phyloP scores from a whole-genome alignment of 805 yeast species.

The Wickerhamomyces tratensis region DNA sequence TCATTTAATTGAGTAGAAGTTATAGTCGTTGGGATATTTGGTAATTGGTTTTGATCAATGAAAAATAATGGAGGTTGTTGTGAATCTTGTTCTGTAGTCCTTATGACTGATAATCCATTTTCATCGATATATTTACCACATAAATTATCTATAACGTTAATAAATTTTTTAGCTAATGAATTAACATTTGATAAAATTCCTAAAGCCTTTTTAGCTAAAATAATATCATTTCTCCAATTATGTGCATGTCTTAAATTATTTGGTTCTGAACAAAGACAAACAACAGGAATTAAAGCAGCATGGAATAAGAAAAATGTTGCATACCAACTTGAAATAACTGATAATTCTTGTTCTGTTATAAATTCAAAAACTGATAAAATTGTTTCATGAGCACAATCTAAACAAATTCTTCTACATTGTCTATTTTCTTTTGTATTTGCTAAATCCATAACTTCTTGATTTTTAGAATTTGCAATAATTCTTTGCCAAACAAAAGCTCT shows the following conservation, averaged over 20 bases:
- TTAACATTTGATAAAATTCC: conserved; percentile 29
- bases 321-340: conserved; percentile 52
- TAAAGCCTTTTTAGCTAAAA: conserved; percentile 30
- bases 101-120: neutral
- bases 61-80: no score
- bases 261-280: conserved; percentile 43
- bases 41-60: neutral
- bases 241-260: conserved; percentile 28
- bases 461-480: conserved; percentile 26
- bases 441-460: conserved; percentile 21
- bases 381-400: conserved; percentile 41
- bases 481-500: conserved; percentile 50
- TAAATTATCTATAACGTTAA: conserved; percentile 34
- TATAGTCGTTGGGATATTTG: neutral
- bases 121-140: conserved; percentile 20
- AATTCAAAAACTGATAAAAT: conserved; percentile 38
- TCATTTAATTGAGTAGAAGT: neutral
- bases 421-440: conserved; percentile 33
- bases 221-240: conserved; percentile 35
- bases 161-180: conserved; percentile 34
- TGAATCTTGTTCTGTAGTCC: neutral
- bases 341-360: conserved; percentile 21
- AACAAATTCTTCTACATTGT: conserved; percentile 40
- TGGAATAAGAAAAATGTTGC: conserved; percentile 55
- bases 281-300: conserved; percentile 49